phyloP scores from a whole-genome alignment of 257 asterid genomes.

The Lantana camara region DNA sequence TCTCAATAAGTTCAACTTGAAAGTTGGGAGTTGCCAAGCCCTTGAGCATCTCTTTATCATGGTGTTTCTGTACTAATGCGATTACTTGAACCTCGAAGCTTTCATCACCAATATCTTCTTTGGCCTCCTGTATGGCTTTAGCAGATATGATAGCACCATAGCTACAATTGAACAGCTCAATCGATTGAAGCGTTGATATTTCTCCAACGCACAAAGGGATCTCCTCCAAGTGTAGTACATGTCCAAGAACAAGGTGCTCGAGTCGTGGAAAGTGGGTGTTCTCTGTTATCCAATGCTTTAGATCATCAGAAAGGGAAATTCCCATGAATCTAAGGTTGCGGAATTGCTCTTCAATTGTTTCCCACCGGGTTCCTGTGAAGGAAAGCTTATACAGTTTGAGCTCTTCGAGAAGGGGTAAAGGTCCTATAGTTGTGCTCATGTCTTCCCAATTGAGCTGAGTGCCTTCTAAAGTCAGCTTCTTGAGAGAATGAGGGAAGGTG shows the following conservation, averaged over 20 bases:
- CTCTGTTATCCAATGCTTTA: slow-evolving; percentile 9
- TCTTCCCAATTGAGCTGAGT: not conserved
- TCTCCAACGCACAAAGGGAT: too few species aligned
- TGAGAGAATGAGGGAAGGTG: slow-evolving; percentile 1
- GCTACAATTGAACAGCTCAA: too few species aligned
- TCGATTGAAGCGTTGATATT: too few species aligned
- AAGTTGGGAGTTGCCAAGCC: too few species aligned
- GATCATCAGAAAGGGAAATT: not conserved
- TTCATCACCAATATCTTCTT: too few species aligned
- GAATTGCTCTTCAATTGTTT: slow-evolving; percentile 2
- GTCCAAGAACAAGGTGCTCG: not conserved
- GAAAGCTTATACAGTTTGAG: not conserved
- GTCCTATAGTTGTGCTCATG: not conserved
- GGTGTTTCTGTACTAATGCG: too few species aligned
- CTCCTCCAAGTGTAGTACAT: too few species aligned
- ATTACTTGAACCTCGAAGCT: too few species aligned
- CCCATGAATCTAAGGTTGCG: not conserved
- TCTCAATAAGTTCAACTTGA: too few species aligned
- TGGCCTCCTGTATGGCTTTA: too few species aligned
- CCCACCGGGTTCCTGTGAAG: not conserved
- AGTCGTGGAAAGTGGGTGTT: slow-evolving; percentile 16
- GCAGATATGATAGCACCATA: too few species aligned
- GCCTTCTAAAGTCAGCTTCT: not conserved
- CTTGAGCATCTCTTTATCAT: too few species aligned
- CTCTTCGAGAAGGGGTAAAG: slow-evolving; percentile 3